phyloP scores from a whole-genome alignment of 2,329 filamentous ascomycete species.

The Xenosphaeropsis pyriputrescens region DNA sequence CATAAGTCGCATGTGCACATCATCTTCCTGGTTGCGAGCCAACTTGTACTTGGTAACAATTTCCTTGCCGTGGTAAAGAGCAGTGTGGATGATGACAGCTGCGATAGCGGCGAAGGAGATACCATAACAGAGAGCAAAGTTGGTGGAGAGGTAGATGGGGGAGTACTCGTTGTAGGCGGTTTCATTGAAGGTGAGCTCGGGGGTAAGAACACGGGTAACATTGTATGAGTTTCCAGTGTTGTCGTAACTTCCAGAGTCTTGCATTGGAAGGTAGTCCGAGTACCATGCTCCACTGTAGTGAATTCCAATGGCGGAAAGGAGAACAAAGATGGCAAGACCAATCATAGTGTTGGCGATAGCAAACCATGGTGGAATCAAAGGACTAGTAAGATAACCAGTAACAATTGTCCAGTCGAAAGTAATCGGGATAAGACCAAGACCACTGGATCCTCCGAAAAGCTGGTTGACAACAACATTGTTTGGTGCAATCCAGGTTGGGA shows the following conservation, averaged over 20 bases:
- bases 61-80: conserved; percentile 37
- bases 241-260: conserved; percentile 47
- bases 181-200: conserved; percentile 46
- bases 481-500: conserved; percentile 57
- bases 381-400: conserved; percentile 15
- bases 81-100: conserved; percentile 50
- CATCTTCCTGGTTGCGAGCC: conserved; percentile 12
- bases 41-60: not conserved
- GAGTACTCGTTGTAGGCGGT: conserved; percentile 52
- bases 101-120: conserved; percentile 57
- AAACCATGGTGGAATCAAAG: conserved; percentile 23
- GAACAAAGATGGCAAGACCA: conserved; percentile 41
- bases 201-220: conserved; percentile 44
- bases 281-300: conserved; percentile 55
- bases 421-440: conserved; percentile 53
- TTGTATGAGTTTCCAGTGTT: conserved; percentile 53
- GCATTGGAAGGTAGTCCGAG: conserved; percentile 45
- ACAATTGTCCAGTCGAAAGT: conserved; percentile 69
- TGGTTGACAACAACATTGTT: conserved; percentile 56
- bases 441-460: conserved; percentile 52
- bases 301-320: conserved; percentile 41
- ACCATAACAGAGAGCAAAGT: conserved; percentile 55
- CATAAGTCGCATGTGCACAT: conserved; percentile 41
- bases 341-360: conserved; percentile 39
- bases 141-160: conserved; percentile 55